phyloP scores from a whole-genome alignment of 106 monocot genomes.

The Xerophyta viscosa region DNA sequence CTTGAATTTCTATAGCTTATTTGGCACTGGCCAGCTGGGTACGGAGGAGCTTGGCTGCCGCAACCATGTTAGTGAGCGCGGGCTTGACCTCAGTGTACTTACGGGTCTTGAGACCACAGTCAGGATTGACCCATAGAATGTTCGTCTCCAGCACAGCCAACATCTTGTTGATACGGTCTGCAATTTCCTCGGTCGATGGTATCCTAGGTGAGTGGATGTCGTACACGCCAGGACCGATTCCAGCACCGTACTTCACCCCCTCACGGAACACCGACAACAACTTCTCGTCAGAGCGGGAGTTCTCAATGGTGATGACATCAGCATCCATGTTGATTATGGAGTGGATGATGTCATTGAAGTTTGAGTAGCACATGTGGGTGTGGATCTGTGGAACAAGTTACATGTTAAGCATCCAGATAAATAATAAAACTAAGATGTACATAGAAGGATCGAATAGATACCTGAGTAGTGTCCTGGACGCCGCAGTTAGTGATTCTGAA shows the following conservation, averaged over 20 bases:
- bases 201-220: slow-evolving; percentile 83
- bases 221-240: slow-evolving; percentile 46
- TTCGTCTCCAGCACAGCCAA: slow-evolving; percentile 70
- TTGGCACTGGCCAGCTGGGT: slow-evolving; percentile 29
- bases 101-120: slow-evolving; percentile 48
- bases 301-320: slow-evolving; percentile 81
- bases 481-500: slow-evolving; percentile 78
- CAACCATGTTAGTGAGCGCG: slow-evolving; percentile 35
- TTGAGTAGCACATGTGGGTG: slow-evolving; percentile 88
- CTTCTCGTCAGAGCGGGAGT: slow-evolving; percentile 81
- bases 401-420: background rate
- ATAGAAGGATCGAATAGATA: slow-evolving; percentile 3
- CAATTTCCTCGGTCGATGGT: slow-evolving; percentile 68
- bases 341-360: slow-evolving; percentile 84
- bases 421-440: background rate
- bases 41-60: slow-evolving; percentile 37
- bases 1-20: too few relatives aligned
- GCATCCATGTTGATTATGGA: slow-evolving; percentile 86
- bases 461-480: slow-evolving; percentile 72
- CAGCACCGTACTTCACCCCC: slow-evolving; percentile 48
- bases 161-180: slow-evolving; percentile 81
- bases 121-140: slow-evolving; percentile 70
- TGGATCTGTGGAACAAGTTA: slow-evolving; percentile 26
- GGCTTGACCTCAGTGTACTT: slow-evolving; percentile 44
- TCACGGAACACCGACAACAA: slow-evolving; percentile 66